Percentiles rank a stretch among this genome's conserved stretches.
phyloP scores from a whole-genome alignment of 495 filamentous ascomycete genomes.

The Podospora appendiculata region DNA sequence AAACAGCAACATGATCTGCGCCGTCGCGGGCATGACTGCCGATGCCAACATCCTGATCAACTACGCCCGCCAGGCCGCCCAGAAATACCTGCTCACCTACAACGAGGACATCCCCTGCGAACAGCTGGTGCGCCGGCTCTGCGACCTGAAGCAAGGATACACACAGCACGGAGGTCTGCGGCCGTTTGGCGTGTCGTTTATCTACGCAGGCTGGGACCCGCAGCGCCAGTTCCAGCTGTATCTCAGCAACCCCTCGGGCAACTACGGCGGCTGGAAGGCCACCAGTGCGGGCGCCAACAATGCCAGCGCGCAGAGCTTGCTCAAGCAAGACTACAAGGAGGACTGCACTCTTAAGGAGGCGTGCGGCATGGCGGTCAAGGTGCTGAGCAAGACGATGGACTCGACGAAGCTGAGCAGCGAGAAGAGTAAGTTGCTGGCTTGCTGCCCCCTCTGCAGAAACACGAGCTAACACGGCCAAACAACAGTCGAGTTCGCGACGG shows the following conservation, averaged over 20 bases:
- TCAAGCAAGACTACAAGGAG: constrained; percentile 99
- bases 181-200: constrained; percentile 98
- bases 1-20: constrained; percentile 97
- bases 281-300: constrained; percentile 98
- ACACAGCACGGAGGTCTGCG: constrained; percentile 97
- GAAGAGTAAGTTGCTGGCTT: constrained; percentile 65
- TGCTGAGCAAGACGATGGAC: constrained; percentile 99
- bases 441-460: not conserved
- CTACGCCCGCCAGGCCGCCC: constrained; percentile 92
- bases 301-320: constrained; percentile 89
- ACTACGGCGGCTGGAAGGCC: constrained; percentile 99
- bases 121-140: constrained; percentile 92
- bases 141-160: constrained; percentile 98
- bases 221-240: constrained; percentile 97
- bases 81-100: constrained; percentile 96
- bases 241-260: constrained; percentile 98
- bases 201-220: constrained; percentile 96
- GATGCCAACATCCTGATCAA: constrained; percentile 99
- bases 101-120: constrained; percentile 99
- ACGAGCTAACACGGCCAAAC: constrained; percentile 7
- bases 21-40: constrained; percentile 97
- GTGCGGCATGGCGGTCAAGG: constrained; percentile 96
- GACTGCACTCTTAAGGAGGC: constrained; percentile 93
- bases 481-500: constrained; percentile 94
- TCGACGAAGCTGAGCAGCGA: constrained; percentile 96